Evolutionary conservation across 2,329 filamentous ascomycete genomes (phyloP).

Genomic region (Calonectria fujianensis): DNA sequence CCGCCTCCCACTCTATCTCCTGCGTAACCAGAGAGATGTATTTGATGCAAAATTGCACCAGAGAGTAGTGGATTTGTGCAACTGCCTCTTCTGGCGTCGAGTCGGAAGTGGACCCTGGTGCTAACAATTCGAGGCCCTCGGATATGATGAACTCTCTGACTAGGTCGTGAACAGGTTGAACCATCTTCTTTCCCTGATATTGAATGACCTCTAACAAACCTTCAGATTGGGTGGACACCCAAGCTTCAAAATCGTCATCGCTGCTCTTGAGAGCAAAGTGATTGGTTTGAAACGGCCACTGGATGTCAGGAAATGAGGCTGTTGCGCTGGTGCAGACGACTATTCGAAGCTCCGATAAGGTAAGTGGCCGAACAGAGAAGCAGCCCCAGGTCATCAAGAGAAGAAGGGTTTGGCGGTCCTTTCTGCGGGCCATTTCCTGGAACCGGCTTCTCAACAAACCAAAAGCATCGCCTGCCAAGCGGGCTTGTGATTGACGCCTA

Average conservation of each 20-base stretch:
- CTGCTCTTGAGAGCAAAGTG: constrained; percentile 11
- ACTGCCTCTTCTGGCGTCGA: not conserved
- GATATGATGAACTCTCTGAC: constrained; percentile 10
- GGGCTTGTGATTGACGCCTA: not conserved
- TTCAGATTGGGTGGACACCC: constrained; percentile 2
- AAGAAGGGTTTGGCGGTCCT: not conserved
- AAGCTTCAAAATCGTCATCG: constrained; percentile 11
- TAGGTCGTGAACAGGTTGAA: constrained; percentile 14
- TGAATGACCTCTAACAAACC: not conserved
- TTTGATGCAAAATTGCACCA: constrained; percentile 1
- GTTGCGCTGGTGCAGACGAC: constrained; percentile 13
- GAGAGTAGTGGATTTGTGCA: constrained; percentile 12
- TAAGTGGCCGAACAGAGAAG: constrained; percentile 12
- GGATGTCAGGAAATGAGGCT: not conserved
- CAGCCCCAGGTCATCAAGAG: constrained; percentile 8
- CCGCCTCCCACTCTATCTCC: not conserved
- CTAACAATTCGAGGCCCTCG: constrained; percentile 9
- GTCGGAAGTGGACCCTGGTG: not conserved
- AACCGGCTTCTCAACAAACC: not conserved
- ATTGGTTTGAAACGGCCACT: constrained; percentile 4
- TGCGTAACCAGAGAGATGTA: not conserved
- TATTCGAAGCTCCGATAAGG: not conserved
- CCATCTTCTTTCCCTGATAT: constrained; percentile 2
- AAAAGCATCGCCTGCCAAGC: not conserved
- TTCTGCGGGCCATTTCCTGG: constrained; percentile 1